Percentiles rank a stretch among this genome's conserved stretches.
Evolutionary conservation across 192 early-diverging fungal genomes (phyloP).

Genomic region (Umbelopsis ramanniana): DNA sequence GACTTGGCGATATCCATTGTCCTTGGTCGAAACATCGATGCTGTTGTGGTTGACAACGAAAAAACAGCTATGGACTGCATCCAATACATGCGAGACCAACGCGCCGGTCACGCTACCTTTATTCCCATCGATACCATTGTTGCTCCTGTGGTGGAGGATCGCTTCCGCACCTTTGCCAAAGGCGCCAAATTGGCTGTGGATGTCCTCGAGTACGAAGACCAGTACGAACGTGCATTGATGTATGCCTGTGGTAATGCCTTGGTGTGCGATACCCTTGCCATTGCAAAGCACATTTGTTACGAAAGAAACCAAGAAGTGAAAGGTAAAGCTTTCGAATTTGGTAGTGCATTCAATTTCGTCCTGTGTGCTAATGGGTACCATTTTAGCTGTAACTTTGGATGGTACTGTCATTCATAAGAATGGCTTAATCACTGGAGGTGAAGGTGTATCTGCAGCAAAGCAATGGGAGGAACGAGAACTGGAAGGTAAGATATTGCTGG

Average conservation of each 20-base stretch:
- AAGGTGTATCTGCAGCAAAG: conserved; percentile 52
- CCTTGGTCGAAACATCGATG: conserved; percentile 90
- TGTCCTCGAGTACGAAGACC: conserved; percentile 83
- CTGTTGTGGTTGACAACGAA: conserved; percentile 93
- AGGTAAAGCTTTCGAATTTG: conserved; percentile 41
- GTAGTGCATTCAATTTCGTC: background rate
- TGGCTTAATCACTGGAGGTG: conserved; percentile 93
- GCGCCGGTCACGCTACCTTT: conserved; percentile 90
- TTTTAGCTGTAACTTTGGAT: conserved; percentile 85
- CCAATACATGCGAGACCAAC: conserved; percentile 90
- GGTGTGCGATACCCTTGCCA: conserved; percentile 85
- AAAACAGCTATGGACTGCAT: conserved; percentile 96
- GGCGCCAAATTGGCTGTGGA: conserved; percentile 94
- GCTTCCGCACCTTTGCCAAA: conserved; percentile 73
- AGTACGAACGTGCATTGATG: conserved; percentile 78
- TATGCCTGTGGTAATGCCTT: conserved; percentile 93
- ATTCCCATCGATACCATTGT: conserved; percentile 87
- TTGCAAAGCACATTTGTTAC: conserved; percentile 89
- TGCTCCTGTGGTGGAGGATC: conserved; percentile 78
- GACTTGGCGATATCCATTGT: conserved; percentile 84
- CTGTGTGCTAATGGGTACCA: background rate
- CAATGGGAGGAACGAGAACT: conserved; percentile 92
- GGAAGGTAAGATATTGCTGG: conserved; percentile 58
- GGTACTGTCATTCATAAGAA: conserved; percentile 95
- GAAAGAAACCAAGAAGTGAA: conserved; percentile 84